Percentiles rank a stretch among this genome's conserved stretches.
phyloP scores from a whole-genome alignment of 2,329 filamentous ascomycete genomes.

The Pseudocercospora crystallina region DNA sequence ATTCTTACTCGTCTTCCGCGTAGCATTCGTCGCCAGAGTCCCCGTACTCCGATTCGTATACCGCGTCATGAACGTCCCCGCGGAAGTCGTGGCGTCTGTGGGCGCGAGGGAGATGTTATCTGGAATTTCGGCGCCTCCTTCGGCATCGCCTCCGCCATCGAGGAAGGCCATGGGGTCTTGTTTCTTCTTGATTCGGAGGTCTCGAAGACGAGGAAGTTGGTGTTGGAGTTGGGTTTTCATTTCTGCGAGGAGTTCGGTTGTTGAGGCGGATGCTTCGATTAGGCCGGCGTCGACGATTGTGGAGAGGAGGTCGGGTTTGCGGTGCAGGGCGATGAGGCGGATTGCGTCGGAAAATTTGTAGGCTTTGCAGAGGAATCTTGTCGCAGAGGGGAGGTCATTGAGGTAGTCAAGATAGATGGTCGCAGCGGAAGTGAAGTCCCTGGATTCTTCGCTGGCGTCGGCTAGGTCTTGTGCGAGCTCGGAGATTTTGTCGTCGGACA shows the following conservation, averaged over 20 bases:
- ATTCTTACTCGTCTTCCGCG: slow-evolving; percentile 82
- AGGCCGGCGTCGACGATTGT: slow-evolving; percentile 75
- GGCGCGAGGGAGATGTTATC: slow-evolving; percentile 92
- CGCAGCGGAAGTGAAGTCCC: slow-evolving; percentile 78
- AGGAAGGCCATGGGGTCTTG: slow-evolving; percentile 87
- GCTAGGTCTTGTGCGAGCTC: slow-evolving; percentile 73
- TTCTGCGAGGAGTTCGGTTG: slow-evolving; percentile 89
- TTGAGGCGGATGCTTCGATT: slow-evolving; percentile 74
- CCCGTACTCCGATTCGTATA: slow-evolving; percentile 74
- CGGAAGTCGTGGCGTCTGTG: slow-evolving; percentile 74
- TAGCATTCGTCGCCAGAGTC: slow-evolving; percentile 71
- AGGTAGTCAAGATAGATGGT: slow-evolving; percentile 82
- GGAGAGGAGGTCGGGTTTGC: slow-evolving; percentile 62
- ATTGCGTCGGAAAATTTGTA: slow-evolving; percentile 88
- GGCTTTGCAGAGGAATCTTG: slow-evolving; percentile 79
- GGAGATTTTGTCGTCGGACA: slow-evolving; percentile 60
- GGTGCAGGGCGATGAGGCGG: slow-evolving; percentile 66
- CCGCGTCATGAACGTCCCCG: slow-evolving; percentile 79
- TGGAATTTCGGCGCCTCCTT: slow-evolving; percentile 66
- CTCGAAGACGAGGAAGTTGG: slow-evolving; percentile 80
- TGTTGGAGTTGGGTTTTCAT: slow-evolving; percentile 81
- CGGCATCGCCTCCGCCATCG: slow-evolving; percentile 60
- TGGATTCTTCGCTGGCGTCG: slow-evolving; percentile 76
- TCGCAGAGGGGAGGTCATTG: slow-evolving; percentile 66
- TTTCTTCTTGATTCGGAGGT: slow-evolving; percentile 76